Evolutionary conservation across 495 filamentous ascomycete genomes (phyloP).

Genomic region (Talaromyces proteolyticus): DNA sequence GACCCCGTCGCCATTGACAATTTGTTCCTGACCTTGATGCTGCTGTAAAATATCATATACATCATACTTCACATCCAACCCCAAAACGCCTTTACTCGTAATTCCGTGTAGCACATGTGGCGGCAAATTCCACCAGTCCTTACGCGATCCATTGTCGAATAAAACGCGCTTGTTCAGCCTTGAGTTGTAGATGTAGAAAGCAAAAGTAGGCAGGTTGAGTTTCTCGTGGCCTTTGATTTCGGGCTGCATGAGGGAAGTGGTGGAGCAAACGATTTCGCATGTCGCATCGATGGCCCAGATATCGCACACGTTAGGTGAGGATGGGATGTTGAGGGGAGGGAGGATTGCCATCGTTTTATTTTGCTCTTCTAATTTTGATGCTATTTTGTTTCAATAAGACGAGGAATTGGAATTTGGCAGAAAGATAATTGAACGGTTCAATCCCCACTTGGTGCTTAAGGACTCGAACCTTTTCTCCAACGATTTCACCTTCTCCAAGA

Average conservation of each 20-base stretch:
- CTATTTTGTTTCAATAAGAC: too few species aligned
- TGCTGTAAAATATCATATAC: not conserved
- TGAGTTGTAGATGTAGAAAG: conserved; percentile 3
- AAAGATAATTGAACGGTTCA: too few species aligned
- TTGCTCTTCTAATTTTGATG: too few species aligned
- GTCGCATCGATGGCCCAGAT: not conserved
- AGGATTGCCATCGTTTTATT: not conserved
- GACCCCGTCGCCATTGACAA: not conserved
- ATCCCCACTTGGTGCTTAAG: too few species aligned
- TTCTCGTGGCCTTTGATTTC: conserved; percentile 1
- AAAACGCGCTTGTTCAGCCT: not conserved
- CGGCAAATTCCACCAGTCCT: conserved; percentile 4
- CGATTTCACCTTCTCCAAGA: too few species aligned
- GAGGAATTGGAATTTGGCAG: too few species aligned
- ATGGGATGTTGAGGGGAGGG: not conserved
- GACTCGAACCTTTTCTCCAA: too few species aligned
- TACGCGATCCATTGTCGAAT: not conserved
- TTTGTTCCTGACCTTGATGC: not conserved
- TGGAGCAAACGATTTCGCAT: not conserved
- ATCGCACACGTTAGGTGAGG: not conserved
- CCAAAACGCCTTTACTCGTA: not conserved
- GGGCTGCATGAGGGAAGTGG: not conserved
- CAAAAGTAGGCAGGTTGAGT: conserved; percentile 2
- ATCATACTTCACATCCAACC: not conserved
- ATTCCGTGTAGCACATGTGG: not conserved